Conservation (phyloP, 371 early-diverging fungal species). For the Haplosporangium sp. region DNA sequence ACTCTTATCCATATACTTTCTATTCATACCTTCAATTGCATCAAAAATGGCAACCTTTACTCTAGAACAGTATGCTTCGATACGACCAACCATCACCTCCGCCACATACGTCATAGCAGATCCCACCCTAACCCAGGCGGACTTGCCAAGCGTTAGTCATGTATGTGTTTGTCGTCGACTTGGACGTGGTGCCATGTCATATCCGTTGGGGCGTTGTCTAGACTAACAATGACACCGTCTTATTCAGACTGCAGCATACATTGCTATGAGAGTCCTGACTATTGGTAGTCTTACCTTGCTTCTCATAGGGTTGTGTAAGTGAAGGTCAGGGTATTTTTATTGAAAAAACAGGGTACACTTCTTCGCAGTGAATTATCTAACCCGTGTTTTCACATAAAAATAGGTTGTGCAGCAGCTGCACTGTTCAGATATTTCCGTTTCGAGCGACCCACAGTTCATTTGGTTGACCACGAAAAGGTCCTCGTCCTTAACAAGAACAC, state of each 20-base stretch:
- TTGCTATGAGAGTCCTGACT: slow-evolving; percentile 26
- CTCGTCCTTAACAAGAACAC: slow-evolving; percentile 19
- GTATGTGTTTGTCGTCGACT: slow-evolving; percentile 6
- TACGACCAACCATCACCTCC: background rate
- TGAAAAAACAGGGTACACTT: too few species aligned
- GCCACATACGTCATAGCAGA: slow-evolving; percentile 18
- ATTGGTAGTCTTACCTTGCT: slow-evolving; percentile 32
- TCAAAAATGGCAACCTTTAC: too few species aligned
- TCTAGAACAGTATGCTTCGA: too few species aligned
- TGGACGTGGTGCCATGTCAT: too few species aligned
- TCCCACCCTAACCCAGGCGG: slow-evolving; percentile 15
- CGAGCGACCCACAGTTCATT: background rate
- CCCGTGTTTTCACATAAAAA: background rate
- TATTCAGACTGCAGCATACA: slow-evolving; percentile 15
- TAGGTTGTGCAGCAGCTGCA: slow-evolving; percentile 31
- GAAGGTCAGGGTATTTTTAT: background rate
- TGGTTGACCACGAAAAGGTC: slow-evolving; percentile 6
- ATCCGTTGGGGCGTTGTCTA: too few species aligned
- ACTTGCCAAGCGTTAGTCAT: background rate
- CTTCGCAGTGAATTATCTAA: background rate
- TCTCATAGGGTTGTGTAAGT: slow-evolving; percentile 29
- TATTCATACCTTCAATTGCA: too few species aligned
- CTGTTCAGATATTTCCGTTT: slow-evolving; percentile 12
- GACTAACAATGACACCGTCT: background rate
- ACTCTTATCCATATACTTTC: too few species aligned